A percentile compares a stretch with the other conserved stretches of the same genome.
Evolutionary conservation across 768 basidiomycete species (phyloP).

Genomic region (Termitomyces eurrhizus): DNA sequence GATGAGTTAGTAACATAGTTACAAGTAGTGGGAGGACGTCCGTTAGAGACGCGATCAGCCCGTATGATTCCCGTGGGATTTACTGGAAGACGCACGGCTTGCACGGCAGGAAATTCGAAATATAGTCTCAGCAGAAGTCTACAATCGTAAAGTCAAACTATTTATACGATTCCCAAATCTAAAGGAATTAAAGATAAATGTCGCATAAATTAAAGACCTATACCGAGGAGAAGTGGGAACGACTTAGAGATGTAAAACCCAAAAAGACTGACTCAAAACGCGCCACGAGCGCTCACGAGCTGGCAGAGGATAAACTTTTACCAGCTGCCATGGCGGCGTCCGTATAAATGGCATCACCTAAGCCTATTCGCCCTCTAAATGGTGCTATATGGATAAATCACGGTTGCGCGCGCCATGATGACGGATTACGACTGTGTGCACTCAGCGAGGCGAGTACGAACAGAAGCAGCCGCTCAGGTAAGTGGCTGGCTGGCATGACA

Average conservation of each 20-base stretch:
- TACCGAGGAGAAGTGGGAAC: background rate
- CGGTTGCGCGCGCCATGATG: background rate
- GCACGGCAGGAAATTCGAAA: no score
- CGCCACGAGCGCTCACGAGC: background rate
- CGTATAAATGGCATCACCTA: background rate
- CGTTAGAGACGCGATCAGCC: background rate
- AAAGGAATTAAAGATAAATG: background rate
- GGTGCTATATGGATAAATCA: background rate
- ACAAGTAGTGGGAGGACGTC: background rate
- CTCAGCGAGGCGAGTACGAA: background rate
- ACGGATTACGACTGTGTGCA: background rate
- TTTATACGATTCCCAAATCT: background rate
- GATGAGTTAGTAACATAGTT: background rate
- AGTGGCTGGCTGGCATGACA: background rate
- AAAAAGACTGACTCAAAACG: background rate
- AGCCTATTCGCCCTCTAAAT: background rate
- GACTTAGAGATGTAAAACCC: background rate
- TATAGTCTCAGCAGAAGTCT: background rate
- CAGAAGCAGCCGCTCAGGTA: no score
- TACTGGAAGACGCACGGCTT: background rate
- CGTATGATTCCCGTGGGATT: background rate
- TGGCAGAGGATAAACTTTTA: background rate
- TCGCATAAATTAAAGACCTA: background rate
- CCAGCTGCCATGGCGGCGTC: background rate
- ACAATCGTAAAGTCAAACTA: background rate